A percentile compares a stretch with the other conserved stretches of the same genome.
These are phyloP conservation scores for Athelia sp. DNA, from an alignment of 1,284 basidiomycete species.

Conservation along the genomic window DNA sequence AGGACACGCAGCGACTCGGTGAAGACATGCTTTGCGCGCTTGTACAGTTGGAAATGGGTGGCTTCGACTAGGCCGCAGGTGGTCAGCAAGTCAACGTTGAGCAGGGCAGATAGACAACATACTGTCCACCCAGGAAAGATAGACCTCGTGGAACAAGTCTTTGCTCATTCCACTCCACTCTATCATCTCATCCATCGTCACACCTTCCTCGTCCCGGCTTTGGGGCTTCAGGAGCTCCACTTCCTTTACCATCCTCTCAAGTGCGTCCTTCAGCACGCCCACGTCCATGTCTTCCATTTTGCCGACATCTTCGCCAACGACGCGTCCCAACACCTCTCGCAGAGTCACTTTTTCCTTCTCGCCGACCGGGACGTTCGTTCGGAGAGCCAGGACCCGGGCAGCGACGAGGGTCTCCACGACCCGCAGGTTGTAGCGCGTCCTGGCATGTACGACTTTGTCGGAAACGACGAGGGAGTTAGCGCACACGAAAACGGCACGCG, in stretches of 20 bases:
- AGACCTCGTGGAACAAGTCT: constrained; percentile 57
- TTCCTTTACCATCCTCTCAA: constrained; percentile 43
- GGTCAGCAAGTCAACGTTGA: constrained; percentile 6
- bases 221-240: constrained; percentile 50
- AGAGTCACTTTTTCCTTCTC: constrained; percentile 45
- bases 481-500: constrained; percentile 64
- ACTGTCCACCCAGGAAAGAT: constrained; percentile 77
- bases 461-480: constrained; percentile 85
- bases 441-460: constrained; percentile 75
- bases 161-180: constrained; percentile 53
- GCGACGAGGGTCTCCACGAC: constrained; percentile 83
- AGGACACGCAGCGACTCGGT: constrained; percentile 76
- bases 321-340: constrained; percentile 47
- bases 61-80: constrained; percentile 57
- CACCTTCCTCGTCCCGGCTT: constrained; percentile 39
- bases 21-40: constrained; percentile 75
- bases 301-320: constrained; percentile 37
- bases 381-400: constrained; percentile 64
- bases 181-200: constrained; percentile 72
- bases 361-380: constrained; percentile 42
- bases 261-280: constrained; percentile 37
- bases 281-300: constrained; percentile 41
- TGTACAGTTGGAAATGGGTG: constrained; percentile 73
- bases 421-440: constrained; percentile 79
- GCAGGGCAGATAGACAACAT: constrained; percentile 18